Evolutionary conservation across 352 stramenopile species (phyloP).

Genomic region (Phytophthora crassamura): DNA sequence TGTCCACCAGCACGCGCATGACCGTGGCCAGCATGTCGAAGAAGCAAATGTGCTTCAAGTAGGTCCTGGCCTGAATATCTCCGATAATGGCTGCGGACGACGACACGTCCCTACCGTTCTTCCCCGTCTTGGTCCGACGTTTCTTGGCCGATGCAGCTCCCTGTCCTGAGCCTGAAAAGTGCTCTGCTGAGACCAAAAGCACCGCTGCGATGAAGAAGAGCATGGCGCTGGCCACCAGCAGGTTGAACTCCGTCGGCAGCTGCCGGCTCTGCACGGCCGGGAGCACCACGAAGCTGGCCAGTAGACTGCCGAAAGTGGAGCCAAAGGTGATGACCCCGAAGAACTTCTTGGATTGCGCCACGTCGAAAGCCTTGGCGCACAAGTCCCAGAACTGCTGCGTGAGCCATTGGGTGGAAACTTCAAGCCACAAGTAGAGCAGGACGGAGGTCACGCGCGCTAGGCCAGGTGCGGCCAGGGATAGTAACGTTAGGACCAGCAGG

Average conservation of each 20-base stretch:
- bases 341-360: constrained; percentile 85
- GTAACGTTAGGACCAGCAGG: constrained; percentile 50
- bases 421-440: constrained; percentile 83
- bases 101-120: constrained; percentile 5
- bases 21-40: constrained; percentile 86
- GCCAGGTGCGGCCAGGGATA: constrained; percentile 53
- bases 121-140: neutral
- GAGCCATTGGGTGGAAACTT: constrained; percentile 76
- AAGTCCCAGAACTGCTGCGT: constrained; percentile 90
- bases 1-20: constrained; percentile 83
- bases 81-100: constrained; percentile 50
- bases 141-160: neutral
- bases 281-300: constrained; percentile 78
- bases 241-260: constrained; percentile 77
- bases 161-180: constrained; percentile 37
- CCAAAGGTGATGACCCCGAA: constrained; percentile 90
- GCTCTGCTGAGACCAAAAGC: constrained; percentile 57
- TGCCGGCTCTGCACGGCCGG: constrained; percentile 54
- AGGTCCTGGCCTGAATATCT: constrained; percentile 77
- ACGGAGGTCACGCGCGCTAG: constrained; percentile 60
- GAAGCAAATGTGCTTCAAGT: constrained; percentile 89
- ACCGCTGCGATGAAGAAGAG: constrained; percentile 67
- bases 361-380: constrained; percentile 81
- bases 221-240: constrained; percentile 61
- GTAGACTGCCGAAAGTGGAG: constrained; percentile 77